phyloP scores from a whole-genome alignment of 1,284 basidiomycete genomes.

The Cryptococcus jaspeensis region DNA sequence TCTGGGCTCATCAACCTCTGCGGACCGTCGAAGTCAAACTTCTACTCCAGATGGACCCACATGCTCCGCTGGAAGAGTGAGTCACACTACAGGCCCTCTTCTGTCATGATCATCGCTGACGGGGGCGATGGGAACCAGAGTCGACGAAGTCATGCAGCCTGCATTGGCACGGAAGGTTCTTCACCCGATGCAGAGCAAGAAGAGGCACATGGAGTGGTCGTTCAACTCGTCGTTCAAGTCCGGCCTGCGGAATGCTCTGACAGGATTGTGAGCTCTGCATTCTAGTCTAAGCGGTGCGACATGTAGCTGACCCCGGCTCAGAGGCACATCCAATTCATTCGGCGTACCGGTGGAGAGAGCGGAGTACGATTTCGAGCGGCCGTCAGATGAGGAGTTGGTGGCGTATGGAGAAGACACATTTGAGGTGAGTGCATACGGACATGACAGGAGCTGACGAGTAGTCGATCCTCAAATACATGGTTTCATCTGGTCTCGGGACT shows the following conservation, averaged over 20 bases:
- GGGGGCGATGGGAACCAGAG: conserved; percentile 53
- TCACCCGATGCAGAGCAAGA: conserved; percentile 44
- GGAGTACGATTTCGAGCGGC: conserved; percentile 43
- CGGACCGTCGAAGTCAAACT: conserved; percentile 69
- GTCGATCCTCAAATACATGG: conserved; percentile 98
- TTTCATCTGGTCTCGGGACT: conserved; percentile 72
- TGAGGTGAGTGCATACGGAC: conserved; percentile 65
- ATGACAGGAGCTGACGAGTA: conserved; percentile 37
- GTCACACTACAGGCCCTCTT: conserved; percentile 1
- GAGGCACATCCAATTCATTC: conserved; percentile 86
- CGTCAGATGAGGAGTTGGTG: conserved; percentile 66
- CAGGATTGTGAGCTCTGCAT: conserved; percentile 71
- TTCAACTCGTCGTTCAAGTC: conserved; percentile 75
- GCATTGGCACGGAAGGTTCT: conserved; percentile 74
- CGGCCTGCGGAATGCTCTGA: conserved; percentile 81
- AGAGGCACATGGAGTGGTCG: conserved; percentile 58
- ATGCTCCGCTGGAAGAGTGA: conserved; percentile 25
- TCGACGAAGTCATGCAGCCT: conserved; percentile 65
- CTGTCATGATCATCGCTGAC: background rate
- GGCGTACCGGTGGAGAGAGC: conserved; percentile 72
- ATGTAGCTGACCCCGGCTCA: conserved; percentile 44
- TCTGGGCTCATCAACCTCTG: conserved; percentile 85
- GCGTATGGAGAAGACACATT: conserved; percentile 85
- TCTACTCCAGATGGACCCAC: conserved; percentile 67
- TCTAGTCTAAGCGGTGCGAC: background rate